These are phyloP conservation scores for Sequoiadendron giganteum DNA, from an alignment of 75 land plant genomes.

Conservation along the genomic window DNA sequence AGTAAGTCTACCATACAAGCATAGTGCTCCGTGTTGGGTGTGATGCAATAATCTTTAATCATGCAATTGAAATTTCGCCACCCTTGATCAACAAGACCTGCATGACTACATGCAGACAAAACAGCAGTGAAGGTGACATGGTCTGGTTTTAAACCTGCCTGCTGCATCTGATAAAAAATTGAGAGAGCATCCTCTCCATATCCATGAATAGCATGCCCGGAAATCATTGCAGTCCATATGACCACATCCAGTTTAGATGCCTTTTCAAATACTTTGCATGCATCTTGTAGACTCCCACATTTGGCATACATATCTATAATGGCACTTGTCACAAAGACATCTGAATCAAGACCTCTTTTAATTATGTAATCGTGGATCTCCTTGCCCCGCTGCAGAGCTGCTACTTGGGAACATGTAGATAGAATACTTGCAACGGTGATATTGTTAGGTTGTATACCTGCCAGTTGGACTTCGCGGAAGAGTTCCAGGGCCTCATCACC, in stretches of 20 bases:
- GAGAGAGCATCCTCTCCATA: neutral
- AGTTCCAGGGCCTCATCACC: slow-evolving; percentile 20
- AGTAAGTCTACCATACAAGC: slow-evolving; percentile 22
- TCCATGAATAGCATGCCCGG: neutral
- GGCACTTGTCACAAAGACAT: slow-evolving; percentile 12
- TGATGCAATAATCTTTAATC: neutral
- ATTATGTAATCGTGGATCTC: neutral
- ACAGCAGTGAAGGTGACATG: neutral
- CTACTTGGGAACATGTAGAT: slow-evolving; percentile 18
- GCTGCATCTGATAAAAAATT: neutral
- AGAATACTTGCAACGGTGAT: slow-evolving; percentile 25
- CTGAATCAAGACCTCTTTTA: neutral
- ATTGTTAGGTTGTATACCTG: slow-evolving; percentile 22
- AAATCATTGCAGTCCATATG: neutral
- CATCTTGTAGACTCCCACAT: slow-evolving; percentile 19
- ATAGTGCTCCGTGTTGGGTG: neutral
- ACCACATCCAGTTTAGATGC: neutral
- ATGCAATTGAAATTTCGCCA: neutral
- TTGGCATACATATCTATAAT: slow-evolving; percentile 22
- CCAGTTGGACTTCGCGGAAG: slow-evolving; percentile 20
- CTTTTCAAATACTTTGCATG: slow-evolving; percentile 11
- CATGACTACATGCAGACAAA: neutral
- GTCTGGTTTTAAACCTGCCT: neutral
- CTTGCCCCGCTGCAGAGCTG: slow-evolving; percentile 20
- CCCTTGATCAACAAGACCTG: neutral